Percentiles rank a stretch among this genome's conserved stretches.
phyloP scores from a whole-genome alignment of 768 basidiomycete species.

The Chalciporus sphaerocephalus region DNA sequence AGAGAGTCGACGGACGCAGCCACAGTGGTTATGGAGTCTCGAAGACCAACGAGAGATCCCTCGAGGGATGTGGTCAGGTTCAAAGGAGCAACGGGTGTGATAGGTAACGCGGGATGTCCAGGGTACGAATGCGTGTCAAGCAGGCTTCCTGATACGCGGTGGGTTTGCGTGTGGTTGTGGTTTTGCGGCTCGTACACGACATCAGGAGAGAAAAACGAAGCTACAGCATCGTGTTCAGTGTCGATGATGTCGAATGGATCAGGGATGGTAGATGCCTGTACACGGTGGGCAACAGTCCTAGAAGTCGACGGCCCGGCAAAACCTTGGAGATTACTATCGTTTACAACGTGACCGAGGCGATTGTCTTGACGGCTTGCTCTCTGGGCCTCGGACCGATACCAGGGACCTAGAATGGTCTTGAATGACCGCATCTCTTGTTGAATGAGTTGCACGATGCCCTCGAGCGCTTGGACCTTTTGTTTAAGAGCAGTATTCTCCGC shows the following conservation, averaged over 20 bases:
- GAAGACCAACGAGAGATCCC: conserved; percentile 53
- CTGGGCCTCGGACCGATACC: conserved; percentile 43
- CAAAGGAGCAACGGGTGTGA: conserved; percentile 51
- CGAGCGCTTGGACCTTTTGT: conserved; percentile 53
- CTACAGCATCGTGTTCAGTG: conserved; percentile 23
- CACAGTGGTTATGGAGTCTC: conserved; percentile 57
- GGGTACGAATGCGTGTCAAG: conserved; percentile 20
- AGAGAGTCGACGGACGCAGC: conserved; percentile 58
- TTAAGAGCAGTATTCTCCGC: conserved; percentile 66
- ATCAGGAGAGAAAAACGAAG: conserved; percentile 28
- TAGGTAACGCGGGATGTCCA: conserved; percentile 27
- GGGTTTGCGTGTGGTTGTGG: conserved; percentile 12
- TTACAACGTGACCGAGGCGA: conserved; percentile 9
- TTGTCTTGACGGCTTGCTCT: conserved; percentile 15
- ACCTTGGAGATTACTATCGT: conserved; percentile 9
- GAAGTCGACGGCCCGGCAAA: conserved; percentile 17
- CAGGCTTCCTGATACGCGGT: conserved; percentile 14
- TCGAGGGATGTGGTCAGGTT: conserved; percentile 60
- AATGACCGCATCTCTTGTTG: conserved; percentile 54
- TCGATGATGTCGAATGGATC: conserved; percentile 20
- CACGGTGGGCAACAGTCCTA: conserved; percentile 12
- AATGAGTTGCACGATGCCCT: conserved; percentile 48
- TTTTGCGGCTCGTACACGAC: conserved; percentile 18
- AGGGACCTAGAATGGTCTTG: conserved; percentile 61
- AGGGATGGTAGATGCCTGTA: conserved; percentile 6